phyloP scores from a whole-genome alignment of 345 rosid species.

The Lepidium africanum region DNA sequence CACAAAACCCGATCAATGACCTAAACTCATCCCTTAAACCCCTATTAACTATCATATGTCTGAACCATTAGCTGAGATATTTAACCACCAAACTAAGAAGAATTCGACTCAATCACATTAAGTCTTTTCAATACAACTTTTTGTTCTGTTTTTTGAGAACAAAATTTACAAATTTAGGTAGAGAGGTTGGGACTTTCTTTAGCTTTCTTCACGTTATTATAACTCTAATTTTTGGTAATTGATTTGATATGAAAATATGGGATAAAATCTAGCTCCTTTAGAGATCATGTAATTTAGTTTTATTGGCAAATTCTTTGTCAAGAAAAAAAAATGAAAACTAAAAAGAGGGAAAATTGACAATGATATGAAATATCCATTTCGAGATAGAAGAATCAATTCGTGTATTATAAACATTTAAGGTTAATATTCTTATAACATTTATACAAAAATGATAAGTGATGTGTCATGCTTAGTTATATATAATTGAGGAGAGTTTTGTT shows the following conservation, averaged over 20 bases:
- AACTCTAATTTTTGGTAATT: background rate
- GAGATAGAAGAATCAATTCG: no score
- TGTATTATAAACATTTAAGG: background rate
- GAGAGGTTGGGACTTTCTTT: background rate
- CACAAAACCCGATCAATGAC: no score
- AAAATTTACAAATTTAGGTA: background rate
- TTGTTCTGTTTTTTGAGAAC: background rate
- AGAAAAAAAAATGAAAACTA: background rate
- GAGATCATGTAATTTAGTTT: background rate
- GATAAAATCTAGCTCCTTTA: background rate
- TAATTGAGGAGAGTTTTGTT: slow-evolving; percentile 9
- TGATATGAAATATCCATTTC: no score
- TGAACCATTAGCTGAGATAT: no score
- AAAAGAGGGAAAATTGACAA: no score
- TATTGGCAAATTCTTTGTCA: background rate
- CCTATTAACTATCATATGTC: no score
- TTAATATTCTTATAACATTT: background rate
- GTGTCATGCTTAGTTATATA: slow-evolving; percentile 5
- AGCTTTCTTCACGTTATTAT: slow-evolving; percentile 15
- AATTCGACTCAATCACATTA: no score
- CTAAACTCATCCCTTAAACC: no score
- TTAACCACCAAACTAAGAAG: no score
- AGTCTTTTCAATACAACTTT: background rate
- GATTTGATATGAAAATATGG: background rate
- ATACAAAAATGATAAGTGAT: background rate